phyloP scores from a whole-genome alignment of 805 yeast species.

The Lipomyces sp. region DNA sequence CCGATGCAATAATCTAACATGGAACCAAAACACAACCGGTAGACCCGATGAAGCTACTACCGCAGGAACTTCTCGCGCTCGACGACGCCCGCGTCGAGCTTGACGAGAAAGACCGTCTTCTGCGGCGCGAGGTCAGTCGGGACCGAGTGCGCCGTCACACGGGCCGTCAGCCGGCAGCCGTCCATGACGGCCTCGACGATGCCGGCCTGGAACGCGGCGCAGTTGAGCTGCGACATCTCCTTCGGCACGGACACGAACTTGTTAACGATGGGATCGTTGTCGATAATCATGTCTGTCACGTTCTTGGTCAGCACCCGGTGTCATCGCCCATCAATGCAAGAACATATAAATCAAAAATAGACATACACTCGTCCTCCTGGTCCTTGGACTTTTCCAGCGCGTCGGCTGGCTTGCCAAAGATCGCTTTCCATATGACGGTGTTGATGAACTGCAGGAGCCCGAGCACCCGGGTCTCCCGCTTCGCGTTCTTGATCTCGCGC shows the following conservation, averaged over 20 bases:
- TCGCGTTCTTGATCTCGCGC: slow-evolving; percentile 64
- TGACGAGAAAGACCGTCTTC: slow-evolving; percentile 72
- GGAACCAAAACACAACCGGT: neutral
- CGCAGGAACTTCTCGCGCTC: slow-evolving; percentile 48
- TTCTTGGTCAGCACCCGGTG: neutral
- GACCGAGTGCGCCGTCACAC: slow-evolving; percentile 78
- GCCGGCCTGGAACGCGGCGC: slow-evolving; percentile 83
- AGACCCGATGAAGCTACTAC: neutral
- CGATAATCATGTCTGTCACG: slow-evolving; percentile 60
- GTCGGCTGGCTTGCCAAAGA: slow-evolving; percentile 73
- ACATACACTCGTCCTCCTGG: slow-evolving; percentile 53
- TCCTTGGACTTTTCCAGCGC: slow-evolving; percentile 70
- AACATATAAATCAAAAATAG: neutral
- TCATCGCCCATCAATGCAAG: neutral
- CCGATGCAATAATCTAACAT: neutral
- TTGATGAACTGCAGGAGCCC: slow-evolving; percentile 71
- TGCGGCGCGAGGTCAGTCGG: slow-evolving; percentile 56
- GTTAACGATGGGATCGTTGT: slow-evolving; percentile 67
- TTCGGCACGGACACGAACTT: slow-evolving; percentile 72
- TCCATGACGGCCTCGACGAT: slow-evolving; percentile 79
- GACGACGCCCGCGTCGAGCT: slow-evolving; percentile 58
- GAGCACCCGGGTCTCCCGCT: slow-evolving; percentile 62
- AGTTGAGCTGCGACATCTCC: slow-evolving; percentile 72
- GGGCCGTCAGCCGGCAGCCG: slow-evolving; percentile 65
- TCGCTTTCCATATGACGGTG: slow-evolving; percentile 64